Conservation (phyloP, 495 filamentous ascomycete genomes). For the Xylaria bambusicola region DNA sequence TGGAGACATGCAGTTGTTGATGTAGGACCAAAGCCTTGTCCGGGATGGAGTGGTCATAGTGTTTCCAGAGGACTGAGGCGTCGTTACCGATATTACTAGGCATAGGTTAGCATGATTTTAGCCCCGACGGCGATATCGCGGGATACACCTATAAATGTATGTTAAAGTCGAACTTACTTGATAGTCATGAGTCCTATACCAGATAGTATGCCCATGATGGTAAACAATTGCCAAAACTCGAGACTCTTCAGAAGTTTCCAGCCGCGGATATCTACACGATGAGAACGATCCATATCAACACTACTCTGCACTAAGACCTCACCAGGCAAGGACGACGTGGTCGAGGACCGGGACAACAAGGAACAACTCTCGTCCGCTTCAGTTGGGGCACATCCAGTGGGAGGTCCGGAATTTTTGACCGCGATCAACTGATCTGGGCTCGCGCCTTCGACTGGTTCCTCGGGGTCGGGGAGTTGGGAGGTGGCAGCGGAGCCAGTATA, state of each 20-base stretch:
- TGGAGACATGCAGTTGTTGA: conserved; percentile 91
- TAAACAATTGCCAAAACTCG: conserved; percentile 90
- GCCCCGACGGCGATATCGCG: conserved; percentile 49
- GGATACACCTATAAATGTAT: not conserved
- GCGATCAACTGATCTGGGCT: conserved; percentile 35
- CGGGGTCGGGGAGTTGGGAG: conserved; percentile 12
- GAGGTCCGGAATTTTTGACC: too few relatives aligned
- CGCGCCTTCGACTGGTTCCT: conserved; percentile 18
- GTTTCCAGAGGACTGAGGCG: conserved; percentile 73
- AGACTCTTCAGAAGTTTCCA: conserved; percentile 69
- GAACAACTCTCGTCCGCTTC: conserved; percentile 78
- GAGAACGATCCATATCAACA: conserved; percentile 58
- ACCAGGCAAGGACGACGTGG: conserved; percentile 45
- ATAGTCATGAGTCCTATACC: conserved; percentile 98
- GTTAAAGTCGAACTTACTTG: conserved; percentile 64
- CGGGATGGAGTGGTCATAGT: conserved; percentile 73
- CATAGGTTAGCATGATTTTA: not conserved
- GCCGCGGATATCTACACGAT: conserved; percentile 88
- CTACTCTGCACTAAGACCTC: conserved; percentile 53
- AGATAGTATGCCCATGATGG: conserved; percentile 82
- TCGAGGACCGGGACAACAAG: conserved; percentile 61
- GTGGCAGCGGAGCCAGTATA: conserved; percentile 25
- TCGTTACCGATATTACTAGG: conserved; percentile 92
- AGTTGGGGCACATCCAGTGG: conserved; percentile 28
- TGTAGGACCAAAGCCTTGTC: conserved; percentile 75